Evolutionary conservation across 1,139 yeast species (phyloP), one percentile per base, ranked within the genome.

Genomic region (Debaryomyces sp.): DNA sequence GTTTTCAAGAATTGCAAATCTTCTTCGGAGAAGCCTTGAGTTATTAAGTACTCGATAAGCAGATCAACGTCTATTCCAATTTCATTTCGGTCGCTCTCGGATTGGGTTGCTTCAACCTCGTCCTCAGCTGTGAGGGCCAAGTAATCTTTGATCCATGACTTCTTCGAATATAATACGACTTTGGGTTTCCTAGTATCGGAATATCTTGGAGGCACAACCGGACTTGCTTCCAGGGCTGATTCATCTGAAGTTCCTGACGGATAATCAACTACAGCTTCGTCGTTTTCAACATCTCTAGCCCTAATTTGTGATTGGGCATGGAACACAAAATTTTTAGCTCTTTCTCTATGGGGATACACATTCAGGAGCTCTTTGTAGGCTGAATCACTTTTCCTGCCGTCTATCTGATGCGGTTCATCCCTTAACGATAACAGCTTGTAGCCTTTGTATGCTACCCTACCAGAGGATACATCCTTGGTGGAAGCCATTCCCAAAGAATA

Each of bases 1-100:
- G 52, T 53, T 34, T 45, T 47, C 36, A 74, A 60, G 46, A 71
- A 71, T 24, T 56, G 56, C 49, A 74, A 60, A 44, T 71, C 74
- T 4, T 56, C 47, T 4, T 47, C 47, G 3, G 57, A 46, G 48
- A 74, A 75, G 7, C 71, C 70, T 49, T 71, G 68, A 27, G 63
- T 58, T n/a, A 44, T 37, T 49, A 64, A 57, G 47, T 55, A 73
- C 6, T 60, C 56, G 5, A 67, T 63, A 47, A 73, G 70, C 21
- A 65, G 67, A n/a, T 60, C 61, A 32, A 67, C 58, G 46, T 69
- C 65, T 24, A 67, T 41, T 18, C 32, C 43, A 21, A 41, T 22
- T 29, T 22, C 36, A 9, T 7, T 15, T 1, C 24, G 30, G 22
- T 37, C 41, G 6, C n/a, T 23, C 8, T 3, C 29, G 1, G 30